These are phyloP conservation scores for Candida golubevii DNA, from an alignment of 805 yeast species.

Conservation along the genomic window DNA sequence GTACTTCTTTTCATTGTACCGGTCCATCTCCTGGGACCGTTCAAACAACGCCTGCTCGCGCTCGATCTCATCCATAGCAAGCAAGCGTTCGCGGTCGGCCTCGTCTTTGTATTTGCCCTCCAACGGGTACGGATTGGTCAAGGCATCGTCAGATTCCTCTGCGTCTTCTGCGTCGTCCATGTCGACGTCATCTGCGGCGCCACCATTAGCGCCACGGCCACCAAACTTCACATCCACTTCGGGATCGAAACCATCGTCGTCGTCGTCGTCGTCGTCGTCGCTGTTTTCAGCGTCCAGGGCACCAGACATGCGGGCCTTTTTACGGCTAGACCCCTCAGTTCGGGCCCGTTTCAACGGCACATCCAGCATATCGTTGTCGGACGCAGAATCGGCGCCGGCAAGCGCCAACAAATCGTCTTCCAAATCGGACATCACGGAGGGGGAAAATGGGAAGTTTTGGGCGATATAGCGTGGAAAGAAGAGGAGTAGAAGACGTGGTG, in stretches of 20 bases:
- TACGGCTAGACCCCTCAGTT: constrained; percentile 11
- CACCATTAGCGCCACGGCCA: constrained; percentile 25
- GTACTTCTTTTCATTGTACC: constrained; percentile 76
- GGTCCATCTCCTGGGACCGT: constrained; percentile 88
- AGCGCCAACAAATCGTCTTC: constrained; percentile 95
- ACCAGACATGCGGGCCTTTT: constrained; percentile 19
- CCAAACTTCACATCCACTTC: constrained; percentile 27
- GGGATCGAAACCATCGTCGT: constrained; percentile 7
- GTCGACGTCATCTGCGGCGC: constrained; percentile 13
- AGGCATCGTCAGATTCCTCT: constrained; percentile 17
- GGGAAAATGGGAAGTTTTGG: neutral
- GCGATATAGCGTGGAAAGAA: neutral
- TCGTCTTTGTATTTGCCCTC: constrained; percentile 89
- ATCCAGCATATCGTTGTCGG: constrained; percentile 38
- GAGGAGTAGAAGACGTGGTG: too few relatives aligned
- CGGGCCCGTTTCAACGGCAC: constrained; percentile 30
- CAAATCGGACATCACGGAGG: constrained; percentile 60
- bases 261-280: constrained; percentile 22
- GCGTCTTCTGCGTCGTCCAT: constrained; percentile 13
- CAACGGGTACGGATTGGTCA: constrained; percentile 79
- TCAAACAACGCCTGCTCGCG: constrained; percentile 90
- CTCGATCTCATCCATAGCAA: constrained; percentile 84
- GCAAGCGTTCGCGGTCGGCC: constrained; percentile 58
- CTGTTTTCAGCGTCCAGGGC: constrained; percentile 19
- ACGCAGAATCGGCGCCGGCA: constrained; percentile 53